These are phyloP conservation scores for Neospora caninum DNA, from an alignment of 169 alveolate species.

Conservation along the genomic window DNA sequence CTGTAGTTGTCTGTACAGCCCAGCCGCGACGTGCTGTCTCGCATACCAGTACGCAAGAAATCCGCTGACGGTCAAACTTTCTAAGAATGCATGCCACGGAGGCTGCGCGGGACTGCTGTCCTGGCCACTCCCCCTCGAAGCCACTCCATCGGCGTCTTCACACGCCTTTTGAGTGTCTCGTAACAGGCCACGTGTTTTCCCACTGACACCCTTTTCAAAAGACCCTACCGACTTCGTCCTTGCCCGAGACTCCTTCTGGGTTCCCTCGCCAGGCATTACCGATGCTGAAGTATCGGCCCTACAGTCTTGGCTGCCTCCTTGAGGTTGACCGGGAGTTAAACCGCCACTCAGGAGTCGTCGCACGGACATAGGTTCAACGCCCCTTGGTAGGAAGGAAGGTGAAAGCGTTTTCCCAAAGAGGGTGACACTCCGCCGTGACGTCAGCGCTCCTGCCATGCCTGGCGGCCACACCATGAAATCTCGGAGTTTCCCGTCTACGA, in stretches of 20 bases:
- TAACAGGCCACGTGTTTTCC: neutral
- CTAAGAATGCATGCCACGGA: neutral
- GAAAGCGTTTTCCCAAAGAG: neutral
- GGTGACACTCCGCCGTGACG: neutral
- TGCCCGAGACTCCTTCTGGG: neutral
- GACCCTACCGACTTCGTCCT: neutral
- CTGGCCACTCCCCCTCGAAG: neutral
- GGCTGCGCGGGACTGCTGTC: neutral
- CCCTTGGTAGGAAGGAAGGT: neutral
- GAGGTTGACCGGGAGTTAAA: neutral
- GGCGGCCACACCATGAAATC: constrained; percentile 29
- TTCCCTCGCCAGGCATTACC: neutral
- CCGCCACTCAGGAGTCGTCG: neutral
- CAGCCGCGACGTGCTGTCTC: constrained; percentile 4
- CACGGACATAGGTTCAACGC: neutral
- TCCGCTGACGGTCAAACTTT: constrained; percentile 7
- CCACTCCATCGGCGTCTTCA: neutral
- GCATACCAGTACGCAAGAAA: constrained; percentile 7
- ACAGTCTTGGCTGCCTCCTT: neutral
- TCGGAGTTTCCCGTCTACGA: neutral
- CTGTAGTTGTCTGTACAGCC: neutral
- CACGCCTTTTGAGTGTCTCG: neutral
- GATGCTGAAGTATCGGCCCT: neutral
- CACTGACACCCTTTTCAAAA: neutral
- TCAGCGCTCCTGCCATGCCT: neutral